Evolutionary conservation across 148 eudicot species (phyloP), one percentile per base, ranked within the genome.

Genomic region (Cornus suecica): DNA sequence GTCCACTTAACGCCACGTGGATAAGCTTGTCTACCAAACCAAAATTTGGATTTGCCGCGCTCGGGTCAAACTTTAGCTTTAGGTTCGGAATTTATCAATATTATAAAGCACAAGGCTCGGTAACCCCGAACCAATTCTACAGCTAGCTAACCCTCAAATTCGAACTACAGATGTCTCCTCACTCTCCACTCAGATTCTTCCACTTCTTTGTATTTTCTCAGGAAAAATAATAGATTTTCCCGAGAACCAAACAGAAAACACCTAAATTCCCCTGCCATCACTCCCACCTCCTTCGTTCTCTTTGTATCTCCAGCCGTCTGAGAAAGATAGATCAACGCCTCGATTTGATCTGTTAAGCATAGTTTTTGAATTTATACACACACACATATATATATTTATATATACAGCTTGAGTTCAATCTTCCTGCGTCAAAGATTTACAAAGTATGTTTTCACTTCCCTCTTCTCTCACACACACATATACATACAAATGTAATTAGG

Each of bases 31-130:
- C 25, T 0, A 20, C 62, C 62, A 58, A 58, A 58, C 8, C 42
- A 78, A 81, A 69, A 62, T 80, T 81, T 75, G 51, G 74, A 70
- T 74, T 82, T 85, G 88, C 83, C 88, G 88, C 88, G 85, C 88
- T 77, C 66, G 42, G 54, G 77, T 54, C 76, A 31, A 32, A 63
- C n/a, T 70, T 70, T 74, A 69, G 4, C 61, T 5, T n/a, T 31
- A 73, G 87, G 67, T 56, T 84, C 81, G 85, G 73, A 31, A 9
- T 76, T 78, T 82, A 84, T 76, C 82, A 45, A 45, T 16, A 48
- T 48, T 28, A 32, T 66, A 29, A 56, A 16, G 42, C 68, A 79
- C 71, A 18, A 79, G 76, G 52, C 75, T 73, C 71, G 69, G 71
- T 0, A 4, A 22, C 73, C 30, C 80, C 75, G 67, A 73, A 66